A percentile compares a stretch with the other conserved stretches of the same genome.
phyloP scores from a whole-genome alignment of 108 stramenopile genomes.

The Poteriospumella lacustris region DNA sequence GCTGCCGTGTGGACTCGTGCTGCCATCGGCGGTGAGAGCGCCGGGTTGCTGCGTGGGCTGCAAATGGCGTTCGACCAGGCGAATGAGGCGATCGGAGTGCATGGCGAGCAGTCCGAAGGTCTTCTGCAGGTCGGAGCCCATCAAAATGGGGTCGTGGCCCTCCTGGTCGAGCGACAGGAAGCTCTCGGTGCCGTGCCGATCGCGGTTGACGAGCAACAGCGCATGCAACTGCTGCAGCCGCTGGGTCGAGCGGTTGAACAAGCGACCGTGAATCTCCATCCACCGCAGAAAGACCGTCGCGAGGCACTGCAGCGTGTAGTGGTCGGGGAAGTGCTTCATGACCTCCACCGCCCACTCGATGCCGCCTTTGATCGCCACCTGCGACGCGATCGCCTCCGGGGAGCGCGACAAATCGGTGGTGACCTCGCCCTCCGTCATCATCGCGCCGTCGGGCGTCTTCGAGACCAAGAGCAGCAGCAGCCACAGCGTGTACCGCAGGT shows the following conservation, averaged over 20 bases:
- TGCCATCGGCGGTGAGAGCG: too few species aligned
- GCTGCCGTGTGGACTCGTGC: too few species aligned
- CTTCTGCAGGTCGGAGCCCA: too few species aligned
- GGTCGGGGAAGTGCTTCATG: not conserved
- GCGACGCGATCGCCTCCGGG: not conserved
- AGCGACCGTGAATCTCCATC: slow-evolving; percentile 17
- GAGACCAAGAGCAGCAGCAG: not conserved
- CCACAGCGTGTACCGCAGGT: slow-evolving; percentile 13
- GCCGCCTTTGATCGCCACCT: slow-evolving; percentile 1
- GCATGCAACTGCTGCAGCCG: not conserved
- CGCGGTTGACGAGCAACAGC: not conserved
- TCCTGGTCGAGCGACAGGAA: slow-evolving; percentile 8
- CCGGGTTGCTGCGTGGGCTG: not conserved
- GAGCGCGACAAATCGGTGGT: not conserved
- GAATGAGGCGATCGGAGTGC: not conserved
- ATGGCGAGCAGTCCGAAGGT: slow-evolving; percentile 9
- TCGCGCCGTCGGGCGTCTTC: not conserved
- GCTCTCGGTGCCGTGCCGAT: not conserved
- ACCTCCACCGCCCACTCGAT: slow-evolving; percentile 24
- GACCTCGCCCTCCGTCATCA: not conserved
- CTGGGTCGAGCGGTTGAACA: not conserved
- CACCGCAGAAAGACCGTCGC: not conserved
- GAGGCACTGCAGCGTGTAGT: not conserved
- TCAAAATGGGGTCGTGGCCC: not conserved
- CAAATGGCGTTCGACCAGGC: slow-evolving; percentile 1